Percentiles rank a stretch among this genome's conserved stretches.
Evolutionary conservation across 1,284 basidiomycete genomes (phyloP).

Genomic region (Meripilus lineatus): DNA sequence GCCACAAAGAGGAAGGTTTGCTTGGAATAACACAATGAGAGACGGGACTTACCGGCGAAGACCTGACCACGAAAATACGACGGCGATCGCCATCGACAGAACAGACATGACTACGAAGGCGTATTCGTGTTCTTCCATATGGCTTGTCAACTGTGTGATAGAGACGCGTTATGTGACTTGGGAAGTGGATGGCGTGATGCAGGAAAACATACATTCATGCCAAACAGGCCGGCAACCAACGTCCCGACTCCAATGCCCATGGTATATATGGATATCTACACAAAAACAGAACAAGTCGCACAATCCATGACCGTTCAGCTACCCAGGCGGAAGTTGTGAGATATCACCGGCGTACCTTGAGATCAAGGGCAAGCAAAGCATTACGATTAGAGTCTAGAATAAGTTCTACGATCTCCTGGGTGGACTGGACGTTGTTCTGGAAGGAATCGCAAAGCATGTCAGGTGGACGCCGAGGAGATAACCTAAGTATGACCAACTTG

Average conservation of each 20-base stretch:
- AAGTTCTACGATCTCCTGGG: constrained; percentile 96
- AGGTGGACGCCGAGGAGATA: not conserved
- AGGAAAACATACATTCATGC: constrained; percentile 92
- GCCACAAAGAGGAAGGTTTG: no score
- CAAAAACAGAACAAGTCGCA: not conserved
- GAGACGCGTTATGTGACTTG: constrained; percentile 11
- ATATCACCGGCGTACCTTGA: constrained; percentile 69
- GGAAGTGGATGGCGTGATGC: not conserved
- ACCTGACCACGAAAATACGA: constrained; percentile 54
- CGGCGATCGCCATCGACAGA: constrained; percentile 46
- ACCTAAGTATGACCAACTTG: constrained; percentile 49
- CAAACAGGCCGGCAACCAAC: constrained; percentile 88
- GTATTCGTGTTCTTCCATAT: constrained; percentile 62
- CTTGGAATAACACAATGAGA: not conserved
- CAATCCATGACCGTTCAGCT: not conserved
- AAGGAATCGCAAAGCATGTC: not conserved
- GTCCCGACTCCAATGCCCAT: constrained; percentile 92
- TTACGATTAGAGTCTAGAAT: constrained; percentile 97
- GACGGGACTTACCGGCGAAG: constrained; percentile 45
- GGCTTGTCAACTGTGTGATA: constrained; percentile 53
- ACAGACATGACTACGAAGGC: constrained; percentile 65
- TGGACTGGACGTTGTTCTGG: constrained; percentile 89
- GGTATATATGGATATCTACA: constrained; percentile 86
- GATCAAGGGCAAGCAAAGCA: constrained; percentile 84
- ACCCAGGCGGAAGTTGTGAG: not conserved